Evolutionary conservation across 169 alveolate genomes (phyloP).

Genomic region (Hepatocystis sp.): DNA sequence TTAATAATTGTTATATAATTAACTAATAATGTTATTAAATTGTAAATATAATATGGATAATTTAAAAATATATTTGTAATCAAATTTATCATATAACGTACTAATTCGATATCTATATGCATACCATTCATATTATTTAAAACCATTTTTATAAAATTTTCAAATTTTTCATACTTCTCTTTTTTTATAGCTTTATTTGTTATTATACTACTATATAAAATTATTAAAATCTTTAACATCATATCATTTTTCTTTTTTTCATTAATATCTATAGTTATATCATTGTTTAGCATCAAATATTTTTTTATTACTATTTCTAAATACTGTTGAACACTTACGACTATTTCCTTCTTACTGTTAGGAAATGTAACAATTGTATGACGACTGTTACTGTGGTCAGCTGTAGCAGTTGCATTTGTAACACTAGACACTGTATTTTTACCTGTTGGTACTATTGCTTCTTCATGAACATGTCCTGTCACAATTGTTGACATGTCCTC

Average conservation of each 20-base stretch:
- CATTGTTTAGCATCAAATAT: constrained; percentile 33
- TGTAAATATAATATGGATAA: constrained; percentile 54
- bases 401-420: too few relatives aligned
- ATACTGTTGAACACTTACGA: background rate
- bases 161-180: constrained; percentile 63
- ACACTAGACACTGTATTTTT: too few relatives aligned
- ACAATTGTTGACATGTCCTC: too few relatives aligned
- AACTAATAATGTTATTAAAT: constrained; percentile 66
- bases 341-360: too few relatives aligned
- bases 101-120: constrained; percentile 57
- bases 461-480: too few relatives aligned
- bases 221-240: constrained; percentile 39
- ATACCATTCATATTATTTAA: constrained; percentile 71
- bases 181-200: constrained; percentile 36
- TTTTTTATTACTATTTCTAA: constrained; percentile 36
- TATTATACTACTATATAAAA: constrained; percentile 31
- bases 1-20: constrained; percentile 67
- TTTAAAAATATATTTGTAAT: constrained; percentile 39
- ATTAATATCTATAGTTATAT: constrained; percentile 45
- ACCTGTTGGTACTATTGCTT: too few relatives aligned
- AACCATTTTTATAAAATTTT: constrained; percentile 28
- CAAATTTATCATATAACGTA: constrained; percentile 37
- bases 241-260: constrained; percentile 70
- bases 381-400: too few relatives aligned
- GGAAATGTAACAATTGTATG: too few relatives aligned